Base-by-base conservation (phyloP, 75 land plant genomes). In the Selaginella moellendorffii region DNA sequence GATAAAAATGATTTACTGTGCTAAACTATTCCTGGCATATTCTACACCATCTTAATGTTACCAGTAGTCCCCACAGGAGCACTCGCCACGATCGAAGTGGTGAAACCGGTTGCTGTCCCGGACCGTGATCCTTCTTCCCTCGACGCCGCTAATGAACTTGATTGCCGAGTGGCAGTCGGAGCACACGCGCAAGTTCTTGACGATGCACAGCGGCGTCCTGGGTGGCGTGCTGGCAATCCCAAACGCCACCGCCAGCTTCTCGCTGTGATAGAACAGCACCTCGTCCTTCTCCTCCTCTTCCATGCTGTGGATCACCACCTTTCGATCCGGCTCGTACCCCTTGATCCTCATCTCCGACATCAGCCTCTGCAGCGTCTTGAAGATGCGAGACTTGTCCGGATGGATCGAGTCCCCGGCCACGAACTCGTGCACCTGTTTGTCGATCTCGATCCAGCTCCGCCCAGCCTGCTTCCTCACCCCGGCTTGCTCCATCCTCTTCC, bases 231-330 rank as follows among this genome's bases (percentile, higher is more conserved):
- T 58, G 20, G 76, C 69, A 0, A 80, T 58, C 22, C 82, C 82
- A 71, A 69, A 80, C 2, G 82, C 82, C 21, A 76, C 29, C 5
- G 82, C 78, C 12, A 76, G 67, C 61, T 69, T 80, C 70, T 80
- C 82, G 54, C 82, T 76, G 53, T 80, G 82, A 23, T 28, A 71
- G 30, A 61, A 69, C 1, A 78, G 69, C 22, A 73, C 5, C 8
- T 63, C 54, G 26, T 78, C 71, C 59, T 73, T 78, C 31, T 74
- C 76, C 23, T 63, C 58, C 63, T 74, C 73, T 56, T 70, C 73
- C 20, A 70, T 69, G 63, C 70, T 64, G 27, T 66, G 69, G 52
- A 74, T 30, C 31, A 73, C 27, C 2, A n/a, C 31, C 31, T 28
- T 63, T 19, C n/a, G 28, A 28, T 29, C 29, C 18, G 1, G 2